phyloP scores from a whole-genome alignment of 352 stramenopile species.

The Globisporangium emineosum region DNA sequence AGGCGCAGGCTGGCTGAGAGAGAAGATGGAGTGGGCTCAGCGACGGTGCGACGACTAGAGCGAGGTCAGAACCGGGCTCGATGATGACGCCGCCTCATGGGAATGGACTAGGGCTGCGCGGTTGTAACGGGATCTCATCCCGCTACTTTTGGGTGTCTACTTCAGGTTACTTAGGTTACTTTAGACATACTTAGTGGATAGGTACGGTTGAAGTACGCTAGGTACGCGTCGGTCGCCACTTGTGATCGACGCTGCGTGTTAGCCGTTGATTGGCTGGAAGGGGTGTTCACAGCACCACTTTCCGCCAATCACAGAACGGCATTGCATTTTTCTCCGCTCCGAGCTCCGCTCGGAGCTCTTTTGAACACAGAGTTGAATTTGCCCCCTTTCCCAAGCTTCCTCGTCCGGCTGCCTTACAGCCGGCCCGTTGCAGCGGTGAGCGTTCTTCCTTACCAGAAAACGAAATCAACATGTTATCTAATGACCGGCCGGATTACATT shows the following conservation, averaged over 20 bases:
- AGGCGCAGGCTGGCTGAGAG: too few relatives aligned
- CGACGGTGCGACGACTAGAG: too few relatives aligned
- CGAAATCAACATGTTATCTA: too few relatives aligned
- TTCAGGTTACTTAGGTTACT: constrained; percentile 3
- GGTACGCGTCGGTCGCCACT: not conserved
- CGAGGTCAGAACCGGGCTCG: too few relatives aligned
- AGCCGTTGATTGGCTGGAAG: constrained; percentile 6
- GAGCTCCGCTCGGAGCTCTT: not conserved
- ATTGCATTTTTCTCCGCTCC: constrained; percentile 6
- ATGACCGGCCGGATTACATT: too few relatives aligned
- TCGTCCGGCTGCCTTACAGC: constrained; percentile 2
- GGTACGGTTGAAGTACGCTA: constrained; percentile 2
- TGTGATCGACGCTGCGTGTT: constrained; percentile 1
- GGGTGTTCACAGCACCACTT: constrained; percentile 4
- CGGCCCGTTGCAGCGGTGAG: not conserved
- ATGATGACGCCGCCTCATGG: too few relatives aligned
- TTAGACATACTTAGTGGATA: not conserved
- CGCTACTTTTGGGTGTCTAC: too few relatives aligned
- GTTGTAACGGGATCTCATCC: constrained; percentile 4
- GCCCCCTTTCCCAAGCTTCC: constrained; percentile 3
- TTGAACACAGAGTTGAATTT: constrained; percentile 6
- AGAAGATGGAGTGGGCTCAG: too few relatives aligned
- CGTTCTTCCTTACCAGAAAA: too few relatives aligned
- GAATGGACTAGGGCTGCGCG: too few relatives aligned
- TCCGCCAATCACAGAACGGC: constrained; percentile 4